Evolutionary conservation across 768 basidiomycete genomes (phyloP).

Genomic region (Amylocystis lapponica): DNA sequence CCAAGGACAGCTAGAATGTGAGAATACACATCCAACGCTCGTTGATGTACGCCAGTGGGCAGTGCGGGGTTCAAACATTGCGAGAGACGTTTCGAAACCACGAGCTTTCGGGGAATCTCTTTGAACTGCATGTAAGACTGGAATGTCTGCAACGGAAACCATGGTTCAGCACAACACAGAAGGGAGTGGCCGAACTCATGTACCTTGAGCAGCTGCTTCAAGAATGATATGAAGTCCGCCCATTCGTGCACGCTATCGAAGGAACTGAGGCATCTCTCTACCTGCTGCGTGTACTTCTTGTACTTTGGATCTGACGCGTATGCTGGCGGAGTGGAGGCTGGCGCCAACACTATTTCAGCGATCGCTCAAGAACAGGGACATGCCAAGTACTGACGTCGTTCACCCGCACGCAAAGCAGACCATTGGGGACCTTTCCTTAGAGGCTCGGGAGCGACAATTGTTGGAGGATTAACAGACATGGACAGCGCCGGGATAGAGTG

Average conservation of each 20-base stretch:
- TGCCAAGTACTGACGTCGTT: constrained; percentile 3
- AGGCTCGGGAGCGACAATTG: constrained; percentile 5
- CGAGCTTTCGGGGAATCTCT: constrained; percentile 91
- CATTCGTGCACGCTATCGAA: constrained; percentile 98
- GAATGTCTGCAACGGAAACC: constrained; percentile 60
- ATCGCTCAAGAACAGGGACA: background rate
- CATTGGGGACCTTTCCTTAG: constrained; percentile 8
- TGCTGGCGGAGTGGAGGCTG: constrained; percentile 40
- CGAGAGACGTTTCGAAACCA: constrained; percentile 90
- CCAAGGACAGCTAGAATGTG: constrained; percentile 90
- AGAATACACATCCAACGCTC: constrained; percentile 90
- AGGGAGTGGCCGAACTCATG: constrained; percentile 5
- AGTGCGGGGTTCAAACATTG: constrained; percentile 98
- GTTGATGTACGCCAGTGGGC: constrained; percentile 94
- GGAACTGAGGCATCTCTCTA: constrained; percentile 87
- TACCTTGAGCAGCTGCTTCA: constrained; percentile 91
- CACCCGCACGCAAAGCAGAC: constrained; percentile 11
- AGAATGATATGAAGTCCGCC: constrained; percentile 98
- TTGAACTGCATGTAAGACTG: constrained; percentile 93
- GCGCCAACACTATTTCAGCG: background rate
- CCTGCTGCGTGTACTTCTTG: constrained; percentile 88
- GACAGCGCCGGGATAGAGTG: background rate
- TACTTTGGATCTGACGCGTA: constrained; percentile 85
- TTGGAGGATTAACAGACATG: constrained; percentile 14
- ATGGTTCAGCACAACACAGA: background rate